Conservation (phyloP, 306 rosid species). For the Vachellia pachyceras region DNA sequence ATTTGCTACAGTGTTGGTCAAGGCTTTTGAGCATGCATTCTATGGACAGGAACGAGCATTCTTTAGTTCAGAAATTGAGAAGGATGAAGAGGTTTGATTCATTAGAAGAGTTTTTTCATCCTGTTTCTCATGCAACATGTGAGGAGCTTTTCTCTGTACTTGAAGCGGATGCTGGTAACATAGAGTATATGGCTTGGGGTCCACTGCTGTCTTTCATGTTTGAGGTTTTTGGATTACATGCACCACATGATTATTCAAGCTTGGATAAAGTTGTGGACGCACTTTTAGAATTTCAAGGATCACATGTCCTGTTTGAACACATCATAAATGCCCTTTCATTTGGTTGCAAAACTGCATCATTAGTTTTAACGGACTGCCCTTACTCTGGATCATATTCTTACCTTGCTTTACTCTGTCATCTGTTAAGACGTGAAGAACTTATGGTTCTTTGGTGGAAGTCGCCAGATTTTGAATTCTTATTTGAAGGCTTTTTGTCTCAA, state of each 20-base stretch:
- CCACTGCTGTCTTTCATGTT: slow-evolving; percentile 79
- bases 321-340: slow-evolving; percentile 73
- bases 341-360: slow-evolving; percentile 69
- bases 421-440: slow-evolving; percentile 77
- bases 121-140: slow-evolving; percentile 73
- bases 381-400: slow-evolving; percentile 91
- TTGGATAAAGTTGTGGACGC: slow-evolving; percentile 81
- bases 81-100: slow-evolving; percentile 82
- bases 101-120: slow-evolving; percentile 70
- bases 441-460: slow-evolving; percentile 99
- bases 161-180: slow-evolving; percentile 58
- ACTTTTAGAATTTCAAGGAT: slow-evolving; percentile 72
- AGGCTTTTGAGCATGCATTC: slow-evolving; percentile 81
- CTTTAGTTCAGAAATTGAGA: slow-evolving; percentile 77
- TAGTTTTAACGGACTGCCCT: slow-evolving; percentile 78
- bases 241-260: slow-evolving; percentile 82
- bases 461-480: slow-evolving; percentile 78
- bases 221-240: slow-evolving; percentile 71
- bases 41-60: slow-evolving; percentile 61
- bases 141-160: slow-evolving; percentile 74
- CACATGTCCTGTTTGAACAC: slow-evolving; percentile 74
- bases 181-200: slow-evolving; percentile 85
- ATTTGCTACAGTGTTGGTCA: slow-evolving; percentile 77
- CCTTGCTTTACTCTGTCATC: slow-evolving; percentile 83
- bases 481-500: slow-evolving; percentile 89